Evolutionary conservation across 305 asterid species (phyloP).

Genomic region (Fraxinus angustifolia): DNA sequence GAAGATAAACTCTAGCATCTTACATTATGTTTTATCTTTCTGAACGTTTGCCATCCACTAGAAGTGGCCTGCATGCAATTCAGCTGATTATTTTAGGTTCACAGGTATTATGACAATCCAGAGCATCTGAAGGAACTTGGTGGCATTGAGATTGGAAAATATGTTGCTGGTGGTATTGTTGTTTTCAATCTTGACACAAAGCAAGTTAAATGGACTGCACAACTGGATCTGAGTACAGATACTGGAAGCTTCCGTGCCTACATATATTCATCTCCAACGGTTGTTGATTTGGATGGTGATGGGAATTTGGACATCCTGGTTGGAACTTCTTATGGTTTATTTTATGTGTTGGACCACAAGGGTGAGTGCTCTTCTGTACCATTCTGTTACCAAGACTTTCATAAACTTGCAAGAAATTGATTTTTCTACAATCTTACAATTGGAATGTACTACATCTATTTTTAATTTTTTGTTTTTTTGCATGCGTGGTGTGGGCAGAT

Average conservation of each 20-base stretch:
- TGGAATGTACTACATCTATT: not conserved
- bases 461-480: not conserved
- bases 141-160: constrained; percentile 87
- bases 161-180: constrained; percentile 94
- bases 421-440: not conserved
- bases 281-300: constrained; percentile 96
- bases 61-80: constrained; percentile 22
- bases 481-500: not conserved
- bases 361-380: constrained; percentile 43
- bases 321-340: constrained; percentile 95
- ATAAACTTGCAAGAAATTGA: constrained; percentile 3
- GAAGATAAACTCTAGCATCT: constrained; percentile 17
- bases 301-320: constrained; percentile 90
- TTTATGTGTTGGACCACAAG: constrained; percentile 92
- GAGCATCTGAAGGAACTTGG: constrained; percentile 91
- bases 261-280: constrained; percentile 93
- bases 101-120: constrained; percentile 96
- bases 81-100: constrained; percentile 44
- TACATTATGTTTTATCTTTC: constrained; percentile 13
- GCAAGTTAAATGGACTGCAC: constrained; percentile 88
- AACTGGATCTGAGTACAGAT: constrained; percentile 79
- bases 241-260: constrained; percentile 74
- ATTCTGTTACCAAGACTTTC: not conserved
- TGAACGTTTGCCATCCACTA: not conserved
- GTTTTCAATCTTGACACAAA: constrained; percentile 89